Base-by-base conservation (phyloP, 2,329 filamentous ascomycete genomes). In the Colletotrichum simmondsii region DNA sequence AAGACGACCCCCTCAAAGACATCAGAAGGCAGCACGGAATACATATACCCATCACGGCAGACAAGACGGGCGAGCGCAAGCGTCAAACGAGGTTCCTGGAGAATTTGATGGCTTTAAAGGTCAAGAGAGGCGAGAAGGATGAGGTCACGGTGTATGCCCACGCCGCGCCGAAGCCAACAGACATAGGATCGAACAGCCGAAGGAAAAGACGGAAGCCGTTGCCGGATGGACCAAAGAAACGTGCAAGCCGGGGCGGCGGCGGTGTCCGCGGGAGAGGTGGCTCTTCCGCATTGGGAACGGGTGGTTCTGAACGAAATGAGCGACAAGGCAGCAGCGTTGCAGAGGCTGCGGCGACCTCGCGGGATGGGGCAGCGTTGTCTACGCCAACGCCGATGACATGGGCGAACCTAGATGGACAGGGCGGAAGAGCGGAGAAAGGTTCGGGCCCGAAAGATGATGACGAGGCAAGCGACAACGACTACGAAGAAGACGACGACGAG, bases 41-140 rank as follows among this genome's bases (percentile, higher is more conserved):
- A 61, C 81, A 83, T 32, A 84, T 89, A 5, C 86, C 87, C 4
- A 76, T 82, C 37, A 85, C 83, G 28, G 84, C 85, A 67, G 83
- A 87, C 69, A 84, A 84, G 66, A 85, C 83, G 3, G 87, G 87
- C 28, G 85, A 86, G 75, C 82, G 87, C 52, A 83, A 84, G 30
- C 83, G 85, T 22, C 85, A 87, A 75, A 85, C 85, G 5, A 80
- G 86, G 10, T 95, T 95, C 78, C 82, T 95, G 1, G 89, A 93
- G 76, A 89, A 89, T 32, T 78, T 95, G 28, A 92, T 92, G 75
- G 86, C 87, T 14, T 81, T 92, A 64, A 95, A 95, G 80, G 87
- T 86, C 61, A 86, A 86, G 32, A 90, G 87, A 76, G 92, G 91
- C 8, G 92, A 94, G 80, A 85, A 80, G 22, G 93, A 94, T 78